Conservation (phyloP, 2,329 filamentous ascomycete species). For the Ophiobolus disseminans region DNA sequence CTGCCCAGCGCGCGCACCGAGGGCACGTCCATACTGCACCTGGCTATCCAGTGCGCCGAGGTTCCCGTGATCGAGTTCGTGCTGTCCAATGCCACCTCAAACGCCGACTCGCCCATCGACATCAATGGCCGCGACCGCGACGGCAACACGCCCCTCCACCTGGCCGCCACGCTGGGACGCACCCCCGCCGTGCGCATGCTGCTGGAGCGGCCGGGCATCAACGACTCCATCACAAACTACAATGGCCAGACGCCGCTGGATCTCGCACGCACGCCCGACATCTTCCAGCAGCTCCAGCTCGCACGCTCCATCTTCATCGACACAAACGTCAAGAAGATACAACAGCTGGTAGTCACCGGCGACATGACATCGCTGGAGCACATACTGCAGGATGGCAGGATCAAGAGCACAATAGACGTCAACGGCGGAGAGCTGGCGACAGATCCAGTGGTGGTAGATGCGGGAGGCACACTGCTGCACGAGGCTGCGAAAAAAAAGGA, state of each 20-base stretch:
- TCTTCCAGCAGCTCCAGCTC: constrained; percentile 93
- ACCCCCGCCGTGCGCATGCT: constrained; percentile 81
- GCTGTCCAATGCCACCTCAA: constrained; percentile 66
- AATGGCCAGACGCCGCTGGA: constrained; percentile 87
- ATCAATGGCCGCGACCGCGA: constrained; percentile 91
- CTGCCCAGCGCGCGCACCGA: constrained; percentile 61
- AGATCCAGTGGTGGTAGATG: constrained; percentile 76
- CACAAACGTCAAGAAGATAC: constrained; percentile 81
- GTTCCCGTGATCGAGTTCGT: constrained; percentile 92
- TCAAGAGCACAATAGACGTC: constrained; percentile 88
- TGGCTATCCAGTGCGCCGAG: constrained; percentile 96
- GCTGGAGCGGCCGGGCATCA: constrained; percentile 81
- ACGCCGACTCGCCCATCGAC: constrained; percentile 71
- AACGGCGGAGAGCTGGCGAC: constrained; percentile 90
- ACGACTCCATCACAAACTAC: constrained; percentile 85
- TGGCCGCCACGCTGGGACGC: constrained; percentile 84
- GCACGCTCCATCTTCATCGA: constrained; percentile 90
- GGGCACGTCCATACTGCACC: constrained; percentile 88
- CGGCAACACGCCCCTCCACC: constrained; percentile 90
- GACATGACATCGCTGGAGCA: constrained; percentile 81
- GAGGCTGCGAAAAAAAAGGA: constrained; percentile 91
- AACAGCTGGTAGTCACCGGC: constrained; percentile 73
- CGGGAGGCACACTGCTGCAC: constrained; percentile 90
- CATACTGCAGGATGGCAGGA: constrained; percentile 81
- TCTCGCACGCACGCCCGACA: constrained; percentile 87